Percentiles rank a stretch among this genome's conserved stretches.
Conservation (phyloP, 2,329 filamentous ascomycete species). For the Blastomyces silverae region DNA sequence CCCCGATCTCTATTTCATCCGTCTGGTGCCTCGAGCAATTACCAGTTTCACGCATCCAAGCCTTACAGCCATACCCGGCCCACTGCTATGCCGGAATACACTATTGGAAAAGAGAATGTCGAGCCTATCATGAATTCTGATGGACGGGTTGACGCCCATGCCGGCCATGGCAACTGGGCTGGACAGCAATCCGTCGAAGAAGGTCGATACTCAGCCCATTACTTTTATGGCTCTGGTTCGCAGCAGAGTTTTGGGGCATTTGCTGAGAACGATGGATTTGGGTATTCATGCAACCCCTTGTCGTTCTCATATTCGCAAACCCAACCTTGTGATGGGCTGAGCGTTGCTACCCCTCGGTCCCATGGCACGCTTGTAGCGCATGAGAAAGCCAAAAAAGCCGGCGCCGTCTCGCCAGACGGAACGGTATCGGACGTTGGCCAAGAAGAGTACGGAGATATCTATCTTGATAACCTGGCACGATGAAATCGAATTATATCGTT, state of each 20-base stretch:
- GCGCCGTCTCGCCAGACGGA: conserved; percentile 29
- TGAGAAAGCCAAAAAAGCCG: conserved; percentile 21
- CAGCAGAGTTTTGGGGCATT: conserved; percentile 25
- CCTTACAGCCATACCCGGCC: conserved; percentile 18
- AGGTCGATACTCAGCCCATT: conserved; percentile 25
- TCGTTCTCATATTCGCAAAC: conserved; percentile 25
- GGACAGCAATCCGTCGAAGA: conserved; percentile 20
- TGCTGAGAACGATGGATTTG: conserved; percentile 25
- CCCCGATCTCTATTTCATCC: neutral
- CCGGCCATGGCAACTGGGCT: conserved; percentile 27
- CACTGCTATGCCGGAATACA: conserved; percentile 16
- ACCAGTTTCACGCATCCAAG: conserved; percentile 21
- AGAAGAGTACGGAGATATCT: conserved; percentile 31
- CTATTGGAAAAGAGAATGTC: conserved; percentile 35
- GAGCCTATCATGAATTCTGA: conserved; percentile 27
- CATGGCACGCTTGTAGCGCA: conserved; percentile 14
- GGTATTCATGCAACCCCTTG: conserved; percentile 33
- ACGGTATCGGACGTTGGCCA: conserved; percentile 34
- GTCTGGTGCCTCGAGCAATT: neutral
- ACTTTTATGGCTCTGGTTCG: conserved; percentile 26
- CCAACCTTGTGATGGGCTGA: conserved; percentile 14
- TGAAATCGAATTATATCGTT: conserved; percentile 3
- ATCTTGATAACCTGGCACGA: conserved; percentile 25
- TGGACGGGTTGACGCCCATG: conserved; percentile 24
- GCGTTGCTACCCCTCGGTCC: conserved; percentile 13